Conservation (phyloP, 2,329 filamentous ascomycete genomes). For the Pseudogymnoascus sp. region DNA sequence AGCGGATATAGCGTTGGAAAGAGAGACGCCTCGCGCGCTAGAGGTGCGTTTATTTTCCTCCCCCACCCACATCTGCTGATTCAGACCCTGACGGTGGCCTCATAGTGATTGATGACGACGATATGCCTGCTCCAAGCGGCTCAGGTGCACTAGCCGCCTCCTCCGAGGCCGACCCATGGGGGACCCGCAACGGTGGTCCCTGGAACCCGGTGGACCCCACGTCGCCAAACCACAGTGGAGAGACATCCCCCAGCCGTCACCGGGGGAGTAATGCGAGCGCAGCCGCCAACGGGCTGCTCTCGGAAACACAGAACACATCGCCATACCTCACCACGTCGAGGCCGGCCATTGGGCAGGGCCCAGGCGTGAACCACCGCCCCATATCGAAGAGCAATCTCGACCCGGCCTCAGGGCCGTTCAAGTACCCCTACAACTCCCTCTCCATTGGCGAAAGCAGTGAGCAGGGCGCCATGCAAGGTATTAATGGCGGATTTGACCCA, state of each 20-base stretch:
- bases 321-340: constrained; percentile 40
- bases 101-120: constrained; percentile 33
- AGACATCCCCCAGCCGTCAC: constrained; percentile 50
- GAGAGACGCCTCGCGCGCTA: constrained; percentile 37
- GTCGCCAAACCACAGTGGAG: constrained; percentile 36
- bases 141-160: constrained; percentile 61
- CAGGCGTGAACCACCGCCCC: constrained; percentile 29
- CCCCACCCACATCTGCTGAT: constrained; percentile 10
- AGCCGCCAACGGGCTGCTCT: constrained; percentile 25
- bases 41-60: constrained; percentile 36
- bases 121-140: constrained; percentile 51
- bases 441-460: constrained; percentile 21
- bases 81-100: constrained; percentile 19
- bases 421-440: constrained; percentile 26
- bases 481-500: constrained; percentile 7
- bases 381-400: constrained; percentile 36
- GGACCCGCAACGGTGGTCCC: constrained; percentile 39
- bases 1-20: constrained; percentile 38
- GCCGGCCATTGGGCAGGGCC: constrained; percentile 37
- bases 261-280: constrained; percentile 39
- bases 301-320: constrained; percentile 36
- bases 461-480: constrained; percentile 25
- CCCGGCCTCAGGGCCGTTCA: constrained; percentile 35
- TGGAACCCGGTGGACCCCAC: constrained; percentile 49
- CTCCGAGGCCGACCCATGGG: constrained; percentile 61